These are phyloP conservation scores for Juncus effusus DNA, from an alignment of 176 grass and related monocot genomes.

Conservation along the genomic window DNA sequence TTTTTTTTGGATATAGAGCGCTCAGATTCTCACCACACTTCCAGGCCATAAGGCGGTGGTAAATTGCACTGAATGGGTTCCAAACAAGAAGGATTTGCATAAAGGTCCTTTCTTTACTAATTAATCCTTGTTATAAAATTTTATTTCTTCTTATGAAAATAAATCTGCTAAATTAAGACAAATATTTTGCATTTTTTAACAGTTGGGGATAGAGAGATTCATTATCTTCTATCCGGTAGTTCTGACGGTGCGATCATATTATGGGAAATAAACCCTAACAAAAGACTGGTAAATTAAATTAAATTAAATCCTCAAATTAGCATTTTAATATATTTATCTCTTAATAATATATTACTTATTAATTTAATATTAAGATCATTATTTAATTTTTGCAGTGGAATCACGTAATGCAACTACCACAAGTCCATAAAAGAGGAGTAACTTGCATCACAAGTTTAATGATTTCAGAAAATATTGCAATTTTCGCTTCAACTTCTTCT, in stretches of 20 bases:
- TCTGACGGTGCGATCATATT: slow-evolving; percentile 74
- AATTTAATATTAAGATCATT: slow-evolving; percentile 31
- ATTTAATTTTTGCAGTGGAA: slow-evolving; percentile 57
- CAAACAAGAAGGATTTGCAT: slow-evolving; percentile 61
- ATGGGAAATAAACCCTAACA: slow-evolving; percentile 63
- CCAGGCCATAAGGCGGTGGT: slow-evolving; percentile 75
- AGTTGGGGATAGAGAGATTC: slow-evolving; percentile 40
- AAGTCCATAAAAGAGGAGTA: slow-evolving; percentile 86
- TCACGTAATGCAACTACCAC: slow-evolving; percentile 59
- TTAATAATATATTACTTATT: slow-evolving; percentile 3
- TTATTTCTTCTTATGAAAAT: background rate
- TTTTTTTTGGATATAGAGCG: slow-evolving; percentile 39
- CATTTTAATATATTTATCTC: background rate
- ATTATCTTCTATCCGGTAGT: slow-evolving; percentile 83
- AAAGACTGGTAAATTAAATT: slow-evolving; percentile 24
- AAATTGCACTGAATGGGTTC: slow-evolving; percentile 91
- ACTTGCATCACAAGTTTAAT: slow-evolving; percentile 76
- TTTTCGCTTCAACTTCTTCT: slow-evolving; percentile 86
- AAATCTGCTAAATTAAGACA: background rate
- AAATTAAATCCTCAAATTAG: background rate
- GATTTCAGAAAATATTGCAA: slow-evolving; percentile 49
- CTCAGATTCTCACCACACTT: slow-evolving; percentile 79
- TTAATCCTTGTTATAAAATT: background rate
- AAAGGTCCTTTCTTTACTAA: slow-evolving; percentile 48
- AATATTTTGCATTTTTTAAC: slow-evolving; percentile 29